A percentile compares a stretch with the other conserved stretches of the same genome.
Conservation (phyloP, 495 filamentous ascomycete species). For the Aspergillus wentii region DNA sequence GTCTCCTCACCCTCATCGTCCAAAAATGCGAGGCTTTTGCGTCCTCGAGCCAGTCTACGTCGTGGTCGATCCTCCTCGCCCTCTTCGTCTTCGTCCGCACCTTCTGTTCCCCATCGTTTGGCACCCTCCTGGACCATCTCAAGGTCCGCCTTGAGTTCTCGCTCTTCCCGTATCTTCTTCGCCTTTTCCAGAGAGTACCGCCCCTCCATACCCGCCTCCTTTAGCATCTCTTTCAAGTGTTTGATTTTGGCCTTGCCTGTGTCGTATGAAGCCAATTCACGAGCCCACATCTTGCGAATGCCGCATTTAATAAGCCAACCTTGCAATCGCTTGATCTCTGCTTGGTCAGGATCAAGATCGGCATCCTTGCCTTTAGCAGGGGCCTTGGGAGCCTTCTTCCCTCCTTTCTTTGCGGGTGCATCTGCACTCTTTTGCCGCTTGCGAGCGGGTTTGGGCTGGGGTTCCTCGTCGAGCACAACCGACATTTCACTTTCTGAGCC, state of each 20-base stretch:
- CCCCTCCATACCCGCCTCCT: slow-evolving; percentile 80
- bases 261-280: slow-evolving; percentile 71
- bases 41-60: slow-evolving; percentile 37
- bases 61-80: slow-evolving; percentile 30
- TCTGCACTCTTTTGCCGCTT: slow-evolving; percentile 36
- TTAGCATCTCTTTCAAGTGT: slow-evolving; percentile 73
- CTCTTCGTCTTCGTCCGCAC: slow-evolving; percentile 42
- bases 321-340: slow-evolving; percentile 88
- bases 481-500: slow-evolving; percentile 79
- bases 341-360: slow-evolving; percentile 61
- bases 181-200: slow-evolving; percentile 82
- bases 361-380: slow-evolving; percentile 32
- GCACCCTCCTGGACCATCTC: slow-evolving; percentile 76
- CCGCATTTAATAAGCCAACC: slow-evolving; percentile 86
- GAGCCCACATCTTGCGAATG: slow-evolving; percentile 85
- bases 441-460: slow-evolving; percentile 47
- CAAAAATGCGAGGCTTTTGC: slow-evolving; percentile 50
- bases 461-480: slow-evolving; percentile 66
- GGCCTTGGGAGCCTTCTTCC: slow-evolving; percentile 24
- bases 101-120: slow-evolving; percentile 62
- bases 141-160: slow-evolving; percentile 78
- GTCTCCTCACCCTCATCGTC: slow-evolving; percentile 49
- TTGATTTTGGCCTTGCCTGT: slow-evolving; percentile 74
- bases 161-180: slow-evolving; percentile 73
- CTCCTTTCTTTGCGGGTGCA: slow-evolving; percentile 25